Conservation (phyloP, 1,284 basidiomycete species). For the Malassezia nana region DNA sequence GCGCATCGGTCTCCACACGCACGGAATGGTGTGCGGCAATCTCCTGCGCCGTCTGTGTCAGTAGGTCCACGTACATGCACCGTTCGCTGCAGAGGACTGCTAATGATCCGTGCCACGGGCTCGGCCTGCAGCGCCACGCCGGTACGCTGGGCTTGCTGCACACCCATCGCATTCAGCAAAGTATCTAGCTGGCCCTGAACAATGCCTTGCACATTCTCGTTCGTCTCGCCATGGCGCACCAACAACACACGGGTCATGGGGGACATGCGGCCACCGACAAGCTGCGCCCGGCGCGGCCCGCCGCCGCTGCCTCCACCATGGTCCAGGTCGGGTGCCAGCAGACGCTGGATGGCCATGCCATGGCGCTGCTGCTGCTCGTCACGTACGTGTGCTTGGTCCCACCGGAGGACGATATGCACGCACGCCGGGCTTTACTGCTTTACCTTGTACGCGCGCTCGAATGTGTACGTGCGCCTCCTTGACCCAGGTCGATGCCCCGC, state of each 20-base stretch:
- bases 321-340: conserved; percentile 6
- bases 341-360: conserved; percentile 7
- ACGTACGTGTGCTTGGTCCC: conserved; percentile 10
- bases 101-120: conserved; percentile 32
- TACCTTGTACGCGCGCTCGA: conserved; percentile 12
- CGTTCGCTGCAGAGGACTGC: conserved; percentile 33
- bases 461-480: not conserved
- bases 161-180: conserved; percentile 31
- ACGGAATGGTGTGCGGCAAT: conserved; percentile 15
- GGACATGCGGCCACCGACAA: not conserved
- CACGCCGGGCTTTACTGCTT: conserved; percentile 5
- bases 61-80: conserved; percentile 6
- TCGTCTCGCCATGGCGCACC: conserved; percentile 44
- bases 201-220: conserved; percentile 39
- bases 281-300: not conserved
- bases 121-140: conserved; percentile 24
- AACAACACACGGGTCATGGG: conserved; percentile 24
- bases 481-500: conserved; percentile 8
- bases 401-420: not conserved
- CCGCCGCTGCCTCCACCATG: conserved; percentile 6
- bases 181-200: conserved; percentile 47
- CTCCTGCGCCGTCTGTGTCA: conserved; percentile 14
- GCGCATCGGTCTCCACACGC: conserved; percentile 23
- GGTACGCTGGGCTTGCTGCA: conserved; percentile 29
- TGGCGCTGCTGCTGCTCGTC: conserved; percentile 13